Evolutionary conservation across 805 yeast genomes (phyloP), one percentile per base, ranked within the genome.

Genomic region (Vanderwaltozyma tropicalis): DNA sequence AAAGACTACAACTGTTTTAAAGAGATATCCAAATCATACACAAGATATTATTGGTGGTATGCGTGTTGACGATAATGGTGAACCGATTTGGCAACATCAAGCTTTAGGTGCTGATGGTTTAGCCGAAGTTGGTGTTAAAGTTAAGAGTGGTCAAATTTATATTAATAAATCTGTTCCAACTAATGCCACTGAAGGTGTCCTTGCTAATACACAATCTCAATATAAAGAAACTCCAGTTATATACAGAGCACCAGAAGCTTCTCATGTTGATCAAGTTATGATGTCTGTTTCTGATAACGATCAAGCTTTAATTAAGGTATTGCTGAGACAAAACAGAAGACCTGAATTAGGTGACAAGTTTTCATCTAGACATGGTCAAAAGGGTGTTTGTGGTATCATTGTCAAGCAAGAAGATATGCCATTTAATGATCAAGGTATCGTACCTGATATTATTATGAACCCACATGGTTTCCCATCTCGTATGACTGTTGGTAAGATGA

Each of bases 401-500:
- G 96, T 89, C 5, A 87, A 86, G 49, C 97, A 89, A 58, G 97
- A 89, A 50, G 98, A 89, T 55, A 71, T 89, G 71, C 98, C 98
- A 12, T 89, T 89, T 63, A 85, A 79, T 56, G 97, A 92, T 50
- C 74, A 78, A 41, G 98, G 98, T 57, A 74, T 92, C 19, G 69
- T 76, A 3, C 98, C 98, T 0, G 98, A 89, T 65, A 88, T 89
- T 47, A 89, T 89, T 54, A 89, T 89, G 96, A 89, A 89, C 57
- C 98, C 98, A 1, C 98, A 89, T 61, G 98, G 96, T 67, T 92
- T 89, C 80, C 98, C 98, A 45, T 89, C 97, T 26, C 94, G 98
- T 74, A 92, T 92, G 98, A 92, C 98, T 28, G 97, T 92, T 15
- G 98, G 98, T 42, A 92, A 92, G 63, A 89, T 92, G 97, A 77